phyloP scores from a whole-genome alignment of 2,329 filamentous ascomycete genomes.

The Sclerotinia minor region DNA sequence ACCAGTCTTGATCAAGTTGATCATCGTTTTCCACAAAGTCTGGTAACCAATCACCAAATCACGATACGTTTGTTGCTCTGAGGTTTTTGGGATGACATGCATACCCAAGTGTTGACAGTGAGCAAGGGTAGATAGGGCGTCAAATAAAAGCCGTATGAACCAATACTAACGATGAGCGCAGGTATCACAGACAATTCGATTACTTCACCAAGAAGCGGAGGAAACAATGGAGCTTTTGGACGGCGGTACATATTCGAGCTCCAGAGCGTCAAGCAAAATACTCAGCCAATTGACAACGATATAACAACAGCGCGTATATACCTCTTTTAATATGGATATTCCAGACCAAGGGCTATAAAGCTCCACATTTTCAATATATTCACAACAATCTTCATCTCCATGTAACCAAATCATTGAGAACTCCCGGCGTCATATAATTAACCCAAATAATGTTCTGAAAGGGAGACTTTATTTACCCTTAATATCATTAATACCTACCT shows the following conservation, averaged over 20 bases:
- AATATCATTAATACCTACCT: background rate
- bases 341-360: background rate
- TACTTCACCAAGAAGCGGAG: background rate
- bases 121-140: background rate
- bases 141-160: background rate
- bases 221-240: background rate
- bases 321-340: background rate
- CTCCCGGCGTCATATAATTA: background rate
- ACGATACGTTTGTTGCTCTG: background rate
- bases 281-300: background rate
- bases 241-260: background rate
- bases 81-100: background rate
- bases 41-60: background rate
- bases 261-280: background rate
- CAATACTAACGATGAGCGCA: background rate
- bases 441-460: background rate
- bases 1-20: background rate
- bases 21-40: background rate
- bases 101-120: background rate
- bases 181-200: background rate
- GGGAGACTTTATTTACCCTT: background rate
- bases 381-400: constrained; percentile 22
- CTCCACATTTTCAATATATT: constrained; percentile 24
- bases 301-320: background rate
- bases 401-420: constrained; percentile 21